Conservation (phyloP, 192 early-diverging fungal genomes). For the Coemansia sp. region DNA sequence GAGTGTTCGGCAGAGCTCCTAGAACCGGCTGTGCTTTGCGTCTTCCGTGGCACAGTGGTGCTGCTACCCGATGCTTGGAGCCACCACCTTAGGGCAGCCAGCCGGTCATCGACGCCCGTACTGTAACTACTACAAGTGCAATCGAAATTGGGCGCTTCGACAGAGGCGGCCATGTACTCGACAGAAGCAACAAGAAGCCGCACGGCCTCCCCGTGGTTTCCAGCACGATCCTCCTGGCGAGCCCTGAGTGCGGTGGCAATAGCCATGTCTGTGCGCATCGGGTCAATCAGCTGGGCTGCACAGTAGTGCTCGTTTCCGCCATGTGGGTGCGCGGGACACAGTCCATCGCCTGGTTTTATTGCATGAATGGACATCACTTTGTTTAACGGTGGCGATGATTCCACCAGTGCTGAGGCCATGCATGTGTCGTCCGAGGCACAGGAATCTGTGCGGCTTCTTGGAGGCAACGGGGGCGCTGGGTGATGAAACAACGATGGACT, state of each 20-base stretch:
- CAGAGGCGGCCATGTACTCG: constrained; percentile 23
- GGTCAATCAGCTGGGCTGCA: neutral
- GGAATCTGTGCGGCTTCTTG: constrained; percentile 7
- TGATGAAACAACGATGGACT: neutral
- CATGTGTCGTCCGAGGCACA: neutral
- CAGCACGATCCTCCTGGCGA: constrained; percentile 33
- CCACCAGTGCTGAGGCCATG: neutral
- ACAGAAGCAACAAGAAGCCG: constrained; percentile 19
- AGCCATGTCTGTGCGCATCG: constrained; percentile 10
- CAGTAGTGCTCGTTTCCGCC: neutral
- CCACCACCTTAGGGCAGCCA: constrained; percentile 20
- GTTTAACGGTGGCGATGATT: neutral
- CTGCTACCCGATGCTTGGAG: constrained; percentile 3
- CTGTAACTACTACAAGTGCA: constrained; percentile 1
- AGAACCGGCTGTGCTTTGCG: neutral
- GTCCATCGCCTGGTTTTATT: neutral
- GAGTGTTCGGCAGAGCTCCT: no score
- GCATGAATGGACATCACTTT: neutral
- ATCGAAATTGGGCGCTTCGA: constrained; percentile 6
- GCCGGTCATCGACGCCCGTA: constrained; percentile 20
- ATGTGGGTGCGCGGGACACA: neutral
- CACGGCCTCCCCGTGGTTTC: constrained; percentile 18
- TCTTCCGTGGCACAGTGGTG: neutral
- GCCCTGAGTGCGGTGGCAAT: constrained; percentile 32
- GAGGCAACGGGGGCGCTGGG: neutral